Evolutionary conservation across 805 yeast species (phyloP).

Genomic region (Pichia insulana): DNA sequence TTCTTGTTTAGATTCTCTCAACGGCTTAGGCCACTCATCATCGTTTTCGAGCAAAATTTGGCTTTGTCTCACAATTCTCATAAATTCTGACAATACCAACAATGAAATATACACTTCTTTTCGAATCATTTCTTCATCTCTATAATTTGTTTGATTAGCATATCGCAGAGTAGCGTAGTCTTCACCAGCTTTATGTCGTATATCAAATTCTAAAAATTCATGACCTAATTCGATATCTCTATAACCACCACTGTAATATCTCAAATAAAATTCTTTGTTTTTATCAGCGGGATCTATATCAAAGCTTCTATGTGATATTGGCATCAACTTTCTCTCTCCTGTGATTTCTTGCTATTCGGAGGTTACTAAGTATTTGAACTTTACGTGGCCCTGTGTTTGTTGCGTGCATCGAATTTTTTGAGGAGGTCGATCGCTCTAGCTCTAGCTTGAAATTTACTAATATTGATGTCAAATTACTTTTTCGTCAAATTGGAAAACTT

Average conservation of each 20-base stretch:
- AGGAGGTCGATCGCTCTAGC: too few relatives aligned
- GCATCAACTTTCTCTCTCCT: too few relatives aligned
- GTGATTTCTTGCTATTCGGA: too few relatives aligned
- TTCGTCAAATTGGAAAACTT: too few relatives aligned
- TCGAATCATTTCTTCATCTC: conserved; percentile 33
- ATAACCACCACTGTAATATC: conserved; percentile 32
- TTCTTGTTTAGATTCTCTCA: conserved; percentile 34
- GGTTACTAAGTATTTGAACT: too few relatives aligned
- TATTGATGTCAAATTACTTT: too few relatives aligned
- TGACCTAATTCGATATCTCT: conserved; percentile 29
- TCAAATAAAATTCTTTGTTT: conserved; percentile 25
- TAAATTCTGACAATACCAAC: conserved; percentile 28
- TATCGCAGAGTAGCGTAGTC: conserved; percentile 23
- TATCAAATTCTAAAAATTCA: conserved; percentile 31
- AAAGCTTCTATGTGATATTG: neutral
- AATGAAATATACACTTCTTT: conserved; percentile 31
- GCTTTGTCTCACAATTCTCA: conserved; percentile 28
- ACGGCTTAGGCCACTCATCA: conserved; percentile 32
- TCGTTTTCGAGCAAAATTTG: conserved; percentile 35
- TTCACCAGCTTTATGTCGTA: conserved; percentile 10
- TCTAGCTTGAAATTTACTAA: too few relatives aligned
- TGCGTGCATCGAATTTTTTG: too few relatives aligned
- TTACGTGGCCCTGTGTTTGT: too few relatives aligned
- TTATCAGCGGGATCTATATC: neutral
- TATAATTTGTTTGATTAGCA: conserved; percentile 39